A percentile compares a stretch with the other conserved stretches of the same genome.
Evolutionary conservation across 169 alveolate species (phyloP).

Genomic region (Plasmodium berghei): DNA sequence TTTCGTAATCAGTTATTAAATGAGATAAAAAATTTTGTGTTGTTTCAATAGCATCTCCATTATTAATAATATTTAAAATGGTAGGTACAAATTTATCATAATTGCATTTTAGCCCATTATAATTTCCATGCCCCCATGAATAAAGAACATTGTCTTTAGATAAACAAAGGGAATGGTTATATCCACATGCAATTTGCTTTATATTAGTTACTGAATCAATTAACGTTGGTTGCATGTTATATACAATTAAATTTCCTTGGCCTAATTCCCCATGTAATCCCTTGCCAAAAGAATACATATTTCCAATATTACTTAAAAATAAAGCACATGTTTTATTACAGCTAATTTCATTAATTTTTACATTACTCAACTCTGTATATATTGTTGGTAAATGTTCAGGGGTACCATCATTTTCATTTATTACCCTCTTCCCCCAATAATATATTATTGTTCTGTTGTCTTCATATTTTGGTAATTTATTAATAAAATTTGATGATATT

Average conservation of each 20-base stretch:
- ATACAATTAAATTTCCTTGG: constrained; percentile 75
- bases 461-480: constrained; percentile 74
- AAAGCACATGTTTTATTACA: constrained; percentile 82
- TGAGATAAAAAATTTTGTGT: constrained; percentile 53
- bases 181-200: constrained; percentile 82
- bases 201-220: constrained; percentile 68
- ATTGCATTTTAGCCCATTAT: constrained; percentile 81
- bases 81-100: constrained; percentile 61
- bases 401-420: constrained; percentile 70
- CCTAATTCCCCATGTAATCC: constrained; percentile 88
- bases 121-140: constrained; percentile 86
- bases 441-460: constrained; percentile 73
- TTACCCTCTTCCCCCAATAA: constrained; percentile 76
- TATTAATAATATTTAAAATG: constrained; percentile 41
- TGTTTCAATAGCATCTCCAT: constrained; percentile 76
- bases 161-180: constrained; percentile 79
- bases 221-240: constrained; percentile 79
- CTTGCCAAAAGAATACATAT: constrained; percentile 82
- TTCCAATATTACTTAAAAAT: constrained; percentile 77
- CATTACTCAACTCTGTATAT: constrained; percentile 80
- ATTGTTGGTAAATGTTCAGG: constrained; percentile 79
- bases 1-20: constrained; percentile 67
- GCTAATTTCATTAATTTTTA: constrained; percentile 80
- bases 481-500: constrained; percentile 65
- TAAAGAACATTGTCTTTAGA: constrained; percentile 64